Percentiles rank a stretch among this genome's conserved stretches.
Evolutionary conservation across 306 rosid species (phyloP).

Genomic region (Cucumis melo): DNA sequence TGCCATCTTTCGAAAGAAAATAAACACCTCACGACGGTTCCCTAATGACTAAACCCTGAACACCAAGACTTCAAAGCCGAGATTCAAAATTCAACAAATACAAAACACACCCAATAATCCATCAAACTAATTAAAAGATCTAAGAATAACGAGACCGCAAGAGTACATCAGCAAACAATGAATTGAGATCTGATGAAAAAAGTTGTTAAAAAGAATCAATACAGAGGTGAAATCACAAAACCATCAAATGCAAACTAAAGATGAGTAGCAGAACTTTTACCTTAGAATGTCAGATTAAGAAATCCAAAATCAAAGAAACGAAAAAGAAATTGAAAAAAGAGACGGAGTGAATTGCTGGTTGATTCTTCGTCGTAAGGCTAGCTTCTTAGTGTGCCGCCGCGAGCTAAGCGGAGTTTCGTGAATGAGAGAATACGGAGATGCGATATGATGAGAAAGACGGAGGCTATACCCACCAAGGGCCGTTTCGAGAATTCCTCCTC

Average conservation of each 20-base stretch:
- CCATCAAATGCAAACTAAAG: background rate
- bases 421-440: background rate
- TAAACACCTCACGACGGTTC: background rate
- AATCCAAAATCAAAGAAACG: background rate
- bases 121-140: background rate
- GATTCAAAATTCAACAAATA: constrained; percentile 1
- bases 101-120: background rate
- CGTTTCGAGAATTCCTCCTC: constrained; percentile 1
- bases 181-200: background rate
- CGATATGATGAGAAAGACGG: background rate
- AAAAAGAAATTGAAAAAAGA: background rate
- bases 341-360: background rate
- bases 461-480: background rate
- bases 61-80: background rate
- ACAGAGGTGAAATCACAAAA: too few species aligned
- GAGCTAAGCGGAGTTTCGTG: background rate
- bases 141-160: background rate
- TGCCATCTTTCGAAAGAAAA: background rate
- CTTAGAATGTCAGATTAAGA: background rate
- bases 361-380: background rate
- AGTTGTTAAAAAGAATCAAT: background rate
- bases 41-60: background rate
- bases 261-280: background rate
- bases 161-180: background rate
- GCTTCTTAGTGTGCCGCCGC: background rate